A percentile compares a stretch with the other conserved stretches of the same genome.
These are phyloP conservation scores for Chrysochromulina parva DNA, from an alignment of 78 protist genomes.

Conservation along the genomic window DNA sequence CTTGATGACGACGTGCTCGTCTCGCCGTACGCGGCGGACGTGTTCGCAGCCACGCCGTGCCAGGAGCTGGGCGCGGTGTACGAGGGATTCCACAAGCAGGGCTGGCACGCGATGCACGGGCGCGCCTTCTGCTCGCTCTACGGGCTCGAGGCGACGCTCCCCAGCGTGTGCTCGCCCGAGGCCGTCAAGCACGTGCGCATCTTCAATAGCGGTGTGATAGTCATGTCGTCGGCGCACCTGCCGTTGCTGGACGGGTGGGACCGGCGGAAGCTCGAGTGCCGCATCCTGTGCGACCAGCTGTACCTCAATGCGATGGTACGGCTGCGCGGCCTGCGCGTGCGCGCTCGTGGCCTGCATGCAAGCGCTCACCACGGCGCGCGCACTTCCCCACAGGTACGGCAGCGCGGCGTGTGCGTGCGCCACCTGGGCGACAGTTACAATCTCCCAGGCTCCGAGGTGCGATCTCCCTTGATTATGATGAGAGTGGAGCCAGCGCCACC, in stretches of 20 bases:
- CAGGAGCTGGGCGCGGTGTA: background rate
- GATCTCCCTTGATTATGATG: too few species aligned
- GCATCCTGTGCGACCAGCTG: conserved; percentile 12
- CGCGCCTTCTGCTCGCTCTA: background rate
- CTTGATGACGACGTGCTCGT: background rate
- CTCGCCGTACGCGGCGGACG: conserved; percentile 10
- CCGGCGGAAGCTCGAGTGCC: background rate
- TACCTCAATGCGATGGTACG: background rate
- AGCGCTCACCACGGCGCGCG: too few species aligned
- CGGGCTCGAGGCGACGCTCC: background rate
- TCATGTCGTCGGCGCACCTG: background rate
- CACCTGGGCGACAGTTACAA: background rate
- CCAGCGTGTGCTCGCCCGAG: background rate
- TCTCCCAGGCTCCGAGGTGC: background rate
- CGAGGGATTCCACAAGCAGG: background rate
- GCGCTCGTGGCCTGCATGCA: background rate
- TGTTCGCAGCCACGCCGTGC: background rate
- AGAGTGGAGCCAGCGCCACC: background rate
- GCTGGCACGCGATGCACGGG: conserved; percentile 12
- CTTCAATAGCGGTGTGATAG: background rate
- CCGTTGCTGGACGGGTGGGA: background rate
- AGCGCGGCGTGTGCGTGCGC: background rate
- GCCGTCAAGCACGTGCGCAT: background rate
- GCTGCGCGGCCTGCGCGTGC: background rate
- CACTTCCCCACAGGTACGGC: background rate